Conservation (phyloP, 371 early-diverging fungal genomes). For the Rhizomucor pusillus region DNA sequence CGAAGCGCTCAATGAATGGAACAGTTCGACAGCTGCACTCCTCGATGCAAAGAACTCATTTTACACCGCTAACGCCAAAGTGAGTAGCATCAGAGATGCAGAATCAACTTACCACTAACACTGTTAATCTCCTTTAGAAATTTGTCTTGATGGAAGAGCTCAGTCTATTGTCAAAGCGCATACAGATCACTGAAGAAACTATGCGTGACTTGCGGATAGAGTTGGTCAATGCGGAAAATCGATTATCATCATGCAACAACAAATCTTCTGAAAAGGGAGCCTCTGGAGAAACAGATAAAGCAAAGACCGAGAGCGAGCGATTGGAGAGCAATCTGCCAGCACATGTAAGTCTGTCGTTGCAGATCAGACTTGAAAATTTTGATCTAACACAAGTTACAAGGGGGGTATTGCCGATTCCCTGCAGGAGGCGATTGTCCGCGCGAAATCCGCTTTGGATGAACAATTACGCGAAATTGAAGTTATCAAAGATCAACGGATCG, state of each 20-base stretch:
- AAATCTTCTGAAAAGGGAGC: neutral
- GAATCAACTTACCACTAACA: too few relatives aligned
- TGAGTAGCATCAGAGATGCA: too few relatives aligned
- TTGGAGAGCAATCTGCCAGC: too few relatives aligned
- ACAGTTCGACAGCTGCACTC: too few relatives aligned
- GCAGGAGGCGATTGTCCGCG: neutral
- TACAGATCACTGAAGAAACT: slow-evolving; percentile 5
- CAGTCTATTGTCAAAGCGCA: neutral
- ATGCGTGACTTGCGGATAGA: slow-evolving; percentile 12
- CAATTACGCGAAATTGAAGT: slow-evolving; percentile 35
- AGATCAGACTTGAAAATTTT: too few relatives aligned
- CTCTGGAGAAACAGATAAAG: neutral
- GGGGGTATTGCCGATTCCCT: too few relatives aligned
- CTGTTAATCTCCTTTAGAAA: too few relatives aligned
- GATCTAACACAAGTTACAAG: too few relatives aligned
- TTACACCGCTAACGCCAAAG: too few relatives aligned
- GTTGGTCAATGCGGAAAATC: slow-evolving; percentile 14
- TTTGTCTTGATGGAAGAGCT: slow-evolving; percentile 15
- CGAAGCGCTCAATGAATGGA: too few relatives aligned
- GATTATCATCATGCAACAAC: slow-evolving; percentile 6
- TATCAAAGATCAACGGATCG: slow-evolving; percentile 41
- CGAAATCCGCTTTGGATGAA: slow-evolving; percentile 14
- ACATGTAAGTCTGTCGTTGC: too few relatives aligned
- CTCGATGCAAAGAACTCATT: too few relatives aligned
- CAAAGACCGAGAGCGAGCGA: neutral